phyloP scores from a whole-genome alignment of 805 yeast genomes.

The Nakazawaea ambrosiae region DNA sequence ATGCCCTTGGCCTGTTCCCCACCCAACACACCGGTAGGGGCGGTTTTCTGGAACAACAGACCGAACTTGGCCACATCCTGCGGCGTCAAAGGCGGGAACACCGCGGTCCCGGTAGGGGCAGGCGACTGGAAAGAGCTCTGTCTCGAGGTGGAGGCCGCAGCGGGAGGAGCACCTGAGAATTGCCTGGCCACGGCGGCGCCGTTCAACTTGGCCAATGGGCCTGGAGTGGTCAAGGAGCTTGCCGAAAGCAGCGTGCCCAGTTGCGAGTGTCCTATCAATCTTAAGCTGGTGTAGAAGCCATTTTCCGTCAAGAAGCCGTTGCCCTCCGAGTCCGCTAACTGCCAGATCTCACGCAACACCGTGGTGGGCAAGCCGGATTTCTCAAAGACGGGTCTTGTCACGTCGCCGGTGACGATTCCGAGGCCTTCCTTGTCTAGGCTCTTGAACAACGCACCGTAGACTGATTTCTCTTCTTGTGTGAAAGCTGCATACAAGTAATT shows the following conservation, averaged over 20 bases:
- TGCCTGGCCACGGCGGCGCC: slow-evolving; percentile 13
- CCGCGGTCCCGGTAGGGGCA: slow-evolving; percentile 12
- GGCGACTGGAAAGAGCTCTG: slow-evolving; percentile 12
- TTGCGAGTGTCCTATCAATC: slow-evolving; percentile 86
- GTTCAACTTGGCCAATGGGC: slow-evolving; percentile 60
- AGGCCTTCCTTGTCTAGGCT: slow-evolving; percentile 71
- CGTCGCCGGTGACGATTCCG: slow-evolving; percentile 84
- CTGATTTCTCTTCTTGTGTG: slow-evolving; percentile 69
- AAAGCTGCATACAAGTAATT: too few species aligned
- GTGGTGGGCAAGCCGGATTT: slow-evolving; percentile 78
- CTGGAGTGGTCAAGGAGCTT: slow-evolving; percentile 48
- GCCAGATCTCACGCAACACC: slow-evolving; percentile 88
- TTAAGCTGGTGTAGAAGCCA: slow-evolving; percentile 80
- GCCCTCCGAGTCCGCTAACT: slow-evolving; percentile 82
- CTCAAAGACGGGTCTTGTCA: slow-evolving; percentile 76
- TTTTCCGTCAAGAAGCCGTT: slow-evolving; percentile 75
- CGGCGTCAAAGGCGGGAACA: slow-evolving; percentile 47
- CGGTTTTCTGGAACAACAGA: slow-evolving; percentile 67
- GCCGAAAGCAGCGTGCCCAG: slow-evolving; percentile 51
- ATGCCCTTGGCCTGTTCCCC: slow-evolving; percentile 83
- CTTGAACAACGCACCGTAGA: slow-evolving; percentile 70
- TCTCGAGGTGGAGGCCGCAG: slow-evolving; percentile 31
- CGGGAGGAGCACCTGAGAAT: slow-evolving; percentile 13
- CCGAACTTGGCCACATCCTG: slow-evolving; percentile 58
- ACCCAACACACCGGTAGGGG: slow-evolving; percentile 47